phyloP scores from a whole-genome alignment of 225 moss, liverwort and hornwort genomes.

The Marchantia paleacea region DNA sequence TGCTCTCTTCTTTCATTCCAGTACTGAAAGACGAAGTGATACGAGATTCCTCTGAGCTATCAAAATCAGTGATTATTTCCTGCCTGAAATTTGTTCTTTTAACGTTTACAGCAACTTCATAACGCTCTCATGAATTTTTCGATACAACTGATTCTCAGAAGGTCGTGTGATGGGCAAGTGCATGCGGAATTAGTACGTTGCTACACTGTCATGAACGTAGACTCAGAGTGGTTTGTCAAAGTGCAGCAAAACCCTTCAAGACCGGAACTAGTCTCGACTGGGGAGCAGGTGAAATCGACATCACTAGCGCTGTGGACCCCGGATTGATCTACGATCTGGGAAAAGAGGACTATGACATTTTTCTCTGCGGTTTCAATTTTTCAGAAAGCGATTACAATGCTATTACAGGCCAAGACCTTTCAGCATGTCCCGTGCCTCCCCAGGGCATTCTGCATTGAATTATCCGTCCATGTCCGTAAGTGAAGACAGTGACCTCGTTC shows the following conservation, averaged over 20 bases:
- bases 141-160: too few relatives aligned
- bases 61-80: too few relatives aligned
- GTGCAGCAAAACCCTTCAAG: neutral
- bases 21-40: too few relatives aligned
- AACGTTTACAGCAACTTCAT: too few relatives aligned
- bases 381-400: neutral
- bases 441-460: constrained; percentile 12
- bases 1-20: too few relatives aligned
- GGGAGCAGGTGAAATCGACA: neutral
- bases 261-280: neutral
- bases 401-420: neutral
- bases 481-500: neutral
- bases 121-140: too few relatives aligned
- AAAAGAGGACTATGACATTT: neutral
- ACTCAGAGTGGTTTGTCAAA: too few relatives aligned
- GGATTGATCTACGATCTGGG: neutral
- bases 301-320: neutral
- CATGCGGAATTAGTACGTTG: too few relatives aligned
- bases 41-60: too few relatives aligned
- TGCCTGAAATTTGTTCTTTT: too few relatives aligned
- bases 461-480: constrained; percentile 24
- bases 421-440: neutral
- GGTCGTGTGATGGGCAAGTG: too few relatives aligned
- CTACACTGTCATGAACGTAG: too few relatives aligned
- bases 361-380: neutral